Base-by-base conservation (phyloP, 768 basidiomycete species). In the Trametes maxima region DNA sequence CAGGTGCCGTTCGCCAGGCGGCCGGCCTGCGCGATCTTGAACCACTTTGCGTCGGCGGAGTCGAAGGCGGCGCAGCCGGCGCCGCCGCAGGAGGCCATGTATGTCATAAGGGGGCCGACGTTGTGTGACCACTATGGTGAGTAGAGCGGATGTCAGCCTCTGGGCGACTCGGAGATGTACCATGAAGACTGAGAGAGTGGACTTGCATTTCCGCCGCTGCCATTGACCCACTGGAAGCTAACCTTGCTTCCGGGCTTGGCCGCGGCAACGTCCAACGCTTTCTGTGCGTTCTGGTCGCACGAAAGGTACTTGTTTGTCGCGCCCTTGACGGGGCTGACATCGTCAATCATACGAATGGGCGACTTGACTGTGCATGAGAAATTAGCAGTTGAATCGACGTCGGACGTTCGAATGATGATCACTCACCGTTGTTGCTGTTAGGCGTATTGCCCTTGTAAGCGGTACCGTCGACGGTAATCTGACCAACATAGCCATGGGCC, bases 41-140 rank as follows among this genome's bases (percentile, higher is more conserved):
- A 90, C 88, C 88, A 92, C 69, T 82, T 76, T 17, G 88, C 87
- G 7, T 78, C 69, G 13, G 82, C 76, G 3, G 85, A 69, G 66
- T 89, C 77, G 72, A 87, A 89, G 67, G 84, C 73, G 67, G 80
- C 80, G 72, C 90, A 92, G 2, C 82, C 76, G 0, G 78, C 77
- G 49, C 75, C 72, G 12, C 54, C 82, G 68, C 90, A 92, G 28
- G 77, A 74, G 1, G 88, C 81, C 82, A 92, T 80, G 69, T 92
- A 92, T 37, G 87, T 90, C 74, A 91, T 74, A 72, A 90, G 75
- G 4, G 90, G 90, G 4, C 90, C 90, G 24, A 76, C 85, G 59
- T 87, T 75, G 66, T 89, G 83, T 0, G 77, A 78, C 84, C 80
- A 83, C 75, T 80, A 54, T n/a, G 17, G 22, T 14, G 21, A 35